A percentile compares a stretch with the other conserved stretches of the same genome.
phyloP scores from a whole-genome alignment of 129 eudicot genomes.

The Tanacetum coccineum region DNA sequence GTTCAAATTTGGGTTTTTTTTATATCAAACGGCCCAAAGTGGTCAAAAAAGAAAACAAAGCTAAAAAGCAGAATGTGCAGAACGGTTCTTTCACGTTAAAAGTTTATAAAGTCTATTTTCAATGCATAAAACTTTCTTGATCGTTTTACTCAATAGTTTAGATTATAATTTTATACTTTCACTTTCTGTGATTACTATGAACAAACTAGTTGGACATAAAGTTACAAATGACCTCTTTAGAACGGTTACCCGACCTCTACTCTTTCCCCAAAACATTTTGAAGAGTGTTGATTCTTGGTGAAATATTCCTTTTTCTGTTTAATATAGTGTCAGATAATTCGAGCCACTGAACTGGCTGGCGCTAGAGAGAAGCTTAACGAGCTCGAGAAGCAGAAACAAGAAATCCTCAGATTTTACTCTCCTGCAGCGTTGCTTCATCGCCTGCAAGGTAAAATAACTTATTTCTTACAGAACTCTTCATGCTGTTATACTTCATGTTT shows the following conservation, averaged over 20 bases:
- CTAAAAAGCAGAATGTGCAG: neutral
- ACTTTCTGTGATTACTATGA: too few relatives aligned
- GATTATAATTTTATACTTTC: too few relatives aligned
- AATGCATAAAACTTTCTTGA: neutral
- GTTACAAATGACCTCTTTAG: neutral
- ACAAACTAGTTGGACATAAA: too few relatives aligned
- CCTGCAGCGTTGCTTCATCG: conserved; percentile 36
- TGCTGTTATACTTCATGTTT: conserved; percentile 6
- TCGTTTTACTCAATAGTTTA: neutral
- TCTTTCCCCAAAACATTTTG: neutral
- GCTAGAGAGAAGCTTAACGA: conserved; percentile 36
- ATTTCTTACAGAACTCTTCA: neutral
- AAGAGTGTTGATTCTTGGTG: neutral
- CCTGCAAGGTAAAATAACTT: conserved; percentile 24
- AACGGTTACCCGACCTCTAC: neutral
- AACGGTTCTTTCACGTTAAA: neutral
- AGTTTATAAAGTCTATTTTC: neutral
- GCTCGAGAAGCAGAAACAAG: conserved; percentile 34
- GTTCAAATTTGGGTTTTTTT: neutral
- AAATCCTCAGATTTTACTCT: conserved; percentile 37
- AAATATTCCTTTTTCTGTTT: neutral
- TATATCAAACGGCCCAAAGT: neutral
- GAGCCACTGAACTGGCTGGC: conserved; percentile 36
- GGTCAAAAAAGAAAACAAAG: neutral
- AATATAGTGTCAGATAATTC: conserved; percentile 32